Percentiles rank a stretch among this genome's conserved stretches.
Evolutionary conservation across 345 rosid species (phyloP).

Genomic region (Stellera chamaejasme): DNA sequence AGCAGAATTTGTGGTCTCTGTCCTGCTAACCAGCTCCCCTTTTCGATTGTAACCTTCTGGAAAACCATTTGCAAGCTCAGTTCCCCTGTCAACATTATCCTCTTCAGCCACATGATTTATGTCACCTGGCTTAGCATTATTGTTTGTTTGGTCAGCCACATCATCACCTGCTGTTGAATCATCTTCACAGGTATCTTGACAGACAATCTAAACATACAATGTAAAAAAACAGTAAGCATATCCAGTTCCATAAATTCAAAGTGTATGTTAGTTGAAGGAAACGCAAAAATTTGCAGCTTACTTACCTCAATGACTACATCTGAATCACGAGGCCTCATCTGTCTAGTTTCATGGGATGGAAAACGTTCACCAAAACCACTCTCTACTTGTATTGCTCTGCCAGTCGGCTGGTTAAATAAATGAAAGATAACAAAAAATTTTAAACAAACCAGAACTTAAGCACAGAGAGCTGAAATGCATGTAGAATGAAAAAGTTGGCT

Average conservation of each 20-base stretch:
- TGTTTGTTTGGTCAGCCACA: slow-evolving; percentile 23
- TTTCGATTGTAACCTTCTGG: slow-evolving; percentile 25
- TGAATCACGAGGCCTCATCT: slow-evolving; percentile 80
- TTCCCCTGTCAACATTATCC: slow-evolving; percentile 18
- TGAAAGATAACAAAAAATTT: not conserved
- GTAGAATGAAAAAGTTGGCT: slow-evolving; percentile 2
- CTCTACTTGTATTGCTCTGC: slow-evolving; percentile 97
- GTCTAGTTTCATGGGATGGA: slow-evolving; percentile 84
- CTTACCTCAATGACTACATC: slow-evolving; percentile 94
- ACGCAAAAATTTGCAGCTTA: slow-evolving; percentile 8
- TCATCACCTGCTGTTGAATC: slow-evolving; percentile 45
- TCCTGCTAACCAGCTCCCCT: slow-evolving; percentile 22
- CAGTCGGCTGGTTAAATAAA: slow-evolving; percentile 67
- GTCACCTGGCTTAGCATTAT: slow-evolving; percentile 32
- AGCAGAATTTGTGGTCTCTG: slow-evolving; percentile 23
- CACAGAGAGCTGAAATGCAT: slow-evolving; percentile 1
- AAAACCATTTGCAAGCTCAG: slow-evolving; percentile 27
- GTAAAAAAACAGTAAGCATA: slow-evolving; percentile 16
- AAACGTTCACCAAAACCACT: slow-evolving; percentile 82
- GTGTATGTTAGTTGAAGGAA: slow-evolving; percentile 9
- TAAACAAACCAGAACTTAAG: slow-evolving; percentile 7
- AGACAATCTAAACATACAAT: slow-evolving; percentile 64
- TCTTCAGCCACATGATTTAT: slow-evolving; percentile 31
- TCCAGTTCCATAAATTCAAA: slow-evolving; percentile 9
- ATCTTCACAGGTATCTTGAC: slow-evolving; percentile 53